Conservation (phyloP, 768 basidiomycete species). For the Xerocomus brunneocitrinus region DNA sequence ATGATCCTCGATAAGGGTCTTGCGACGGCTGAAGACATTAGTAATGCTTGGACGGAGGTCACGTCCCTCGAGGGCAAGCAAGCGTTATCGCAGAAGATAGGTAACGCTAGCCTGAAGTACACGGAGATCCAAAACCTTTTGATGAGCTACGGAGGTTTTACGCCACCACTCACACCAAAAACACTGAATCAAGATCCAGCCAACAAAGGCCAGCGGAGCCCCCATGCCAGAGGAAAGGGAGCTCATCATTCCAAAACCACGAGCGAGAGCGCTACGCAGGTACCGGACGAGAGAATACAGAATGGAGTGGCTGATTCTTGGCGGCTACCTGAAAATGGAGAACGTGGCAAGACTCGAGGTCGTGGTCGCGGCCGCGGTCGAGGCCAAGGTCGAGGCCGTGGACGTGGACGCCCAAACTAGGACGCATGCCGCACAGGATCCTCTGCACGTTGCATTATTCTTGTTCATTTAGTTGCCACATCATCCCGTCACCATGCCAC, state of each 20-base stretch:
- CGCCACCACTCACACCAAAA: slow-evolving; percentile 38
- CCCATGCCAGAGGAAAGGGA: slow-evolving; percentile 1
- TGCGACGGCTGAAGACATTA: slow-evolving; percentile 44
- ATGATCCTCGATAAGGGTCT: slow-evolving; percentile 58
- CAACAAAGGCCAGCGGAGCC: slow-evolving; percentile 9
- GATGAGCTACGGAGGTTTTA: slow-evolving; percentile 47
- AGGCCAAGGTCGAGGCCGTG: slow-evolving; percentile 36
- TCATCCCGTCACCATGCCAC: slow-evolving; percentile 16
- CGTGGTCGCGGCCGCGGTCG: slow-evolving; percentile 40
- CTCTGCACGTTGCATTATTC: slow-evolving; percentile 18
- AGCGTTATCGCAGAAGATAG: slow-evolving; percentile 20
- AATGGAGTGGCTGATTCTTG: slow-evolving; percentile 8
- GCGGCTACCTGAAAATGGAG: slow-evolving; percentile 17
- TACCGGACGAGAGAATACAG: slow-evolving; percentile 3
- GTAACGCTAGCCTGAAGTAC: slow-evolving; percentile 33
- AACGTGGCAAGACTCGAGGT: slow-evolving; percentile 36
- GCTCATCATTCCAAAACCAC: slow-evolving; percentile 5
- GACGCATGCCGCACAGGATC: slow-evolving; percentile 2
- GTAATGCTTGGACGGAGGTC: slow-evolving; percentile 46
- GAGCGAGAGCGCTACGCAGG: neutral
- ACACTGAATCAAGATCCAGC: slow-evolving; percentile 3
- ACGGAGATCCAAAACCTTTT: slow-evolving; percentile 52
- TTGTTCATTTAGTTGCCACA: slow-evolving; percentile 20
- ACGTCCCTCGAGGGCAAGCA: slow-evolving; percentile 35
- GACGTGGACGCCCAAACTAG: slow-evolving; percentile 33